Evolutionary conservation across 768 basidiomycete species (phyloP).

Genomic region (Rhizopogon sp.): DNA sequence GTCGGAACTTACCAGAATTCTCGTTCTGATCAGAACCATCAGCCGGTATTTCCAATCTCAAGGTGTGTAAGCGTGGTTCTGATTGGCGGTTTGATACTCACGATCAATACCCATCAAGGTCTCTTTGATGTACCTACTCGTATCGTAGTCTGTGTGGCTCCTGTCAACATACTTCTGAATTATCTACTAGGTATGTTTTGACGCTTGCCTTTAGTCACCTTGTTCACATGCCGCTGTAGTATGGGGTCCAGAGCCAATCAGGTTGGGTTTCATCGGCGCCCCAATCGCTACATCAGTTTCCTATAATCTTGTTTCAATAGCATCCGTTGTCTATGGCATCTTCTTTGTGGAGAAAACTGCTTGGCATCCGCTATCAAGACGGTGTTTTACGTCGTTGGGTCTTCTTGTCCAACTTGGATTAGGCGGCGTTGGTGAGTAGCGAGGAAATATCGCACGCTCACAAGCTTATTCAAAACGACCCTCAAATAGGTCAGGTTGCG

Average conservation of each 20-base stretch:
- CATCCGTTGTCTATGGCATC: slow-evolving; percentile 59
- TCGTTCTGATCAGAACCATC: neutral
- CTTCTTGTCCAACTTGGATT: slow-evolving; percentile 71
- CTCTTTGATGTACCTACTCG: slow-evolving; percentile 79
- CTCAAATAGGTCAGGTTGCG: slow-evolving; percentile 58
- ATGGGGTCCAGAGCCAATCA: slow-evolving; percentile 75
- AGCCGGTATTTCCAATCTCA: slow-evolving; percentile 63
- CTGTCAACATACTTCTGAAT: slow-evolving; percentile 77
- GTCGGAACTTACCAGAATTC: neutral
- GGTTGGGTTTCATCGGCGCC: slow-evolving; percentile 89
- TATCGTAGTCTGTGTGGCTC: slow-evolving; percentile 74
- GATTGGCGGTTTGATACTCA: neutral
- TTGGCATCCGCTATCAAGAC: slow-evolving; percentile 72
- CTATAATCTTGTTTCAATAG: slow-evolving; percentile 72
- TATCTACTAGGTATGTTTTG: slow-evolving; percentile 61
- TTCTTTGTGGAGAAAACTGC: slow-evolving; percentile 66
- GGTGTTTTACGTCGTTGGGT: slow-evolving; percentile 61
- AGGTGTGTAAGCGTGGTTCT: slow-evolving; percentile 32
- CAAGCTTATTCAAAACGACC: neutral
- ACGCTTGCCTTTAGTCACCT: neutral
- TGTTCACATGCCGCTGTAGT: slow-evolving; percentile 35
- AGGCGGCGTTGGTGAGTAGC: slow-evolving; percentile 62
- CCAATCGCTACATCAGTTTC: slow-evolving; percentile 85
- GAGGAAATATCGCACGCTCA: neutral
- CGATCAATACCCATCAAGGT: slow-evolving; percentile 31